Evolutionary conservation across 2,329 filamentous ascomycete species (phyloP).

Genomic region (Graphilbum ipis-grandicollis): DNA sequence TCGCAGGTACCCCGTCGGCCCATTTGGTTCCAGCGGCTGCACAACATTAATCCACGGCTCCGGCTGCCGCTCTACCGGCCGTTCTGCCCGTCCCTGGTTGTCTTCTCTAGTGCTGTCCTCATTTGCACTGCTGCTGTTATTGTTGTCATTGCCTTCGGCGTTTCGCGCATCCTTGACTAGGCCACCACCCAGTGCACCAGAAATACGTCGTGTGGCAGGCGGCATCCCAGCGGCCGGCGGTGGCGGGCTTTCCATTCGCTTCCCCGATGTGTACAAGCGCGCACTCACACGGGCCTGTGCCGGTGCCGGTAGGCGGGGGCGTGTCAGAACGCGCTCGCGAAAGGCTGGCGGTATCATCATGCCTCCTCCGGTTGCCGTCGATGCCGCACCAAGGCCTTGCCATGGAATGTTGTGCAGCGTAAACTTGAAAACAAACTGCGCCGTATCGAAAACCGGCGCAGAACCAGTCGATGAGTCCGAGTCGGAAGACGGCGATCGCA

Average conservation of each 20-base stretch:
- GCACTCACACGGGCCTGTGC: constrained; percentile 46
- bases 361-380: constrained; percentile 23
- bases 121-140: too few relatives aligned
- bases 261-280: constrained; percentile 12
- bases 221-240: constrained; percentile 21
- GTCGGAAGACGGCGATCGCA: constrained; percentile 24
- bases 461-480: constrained; percentile 34
- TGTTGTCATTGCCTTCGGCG: constrained; percentile 14
- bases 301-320: constrained; percentile 51
- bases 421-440: constrained; percentile 56
- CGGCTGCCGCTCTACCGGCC: too few relatives aligned
- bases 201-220: constrained; percentile 27
- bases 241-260: constrained; percentile 20
- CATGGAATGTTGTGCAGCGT: constrained; percentile 35
- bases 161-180: constrained; percentile 34
- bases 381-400: constrained; percentile 8
- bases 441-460: constrained; percentile 34
- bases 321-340: constrained; percentile 44
- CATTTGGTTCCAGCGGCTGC: constrained; percentile 27
- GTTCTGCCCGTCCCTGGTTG: too few relatives aligned
- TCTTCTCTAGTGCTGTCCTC: too few relatives aligned
- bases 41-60: too few relatives aligned
- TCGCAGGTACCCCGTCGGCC: constrained; percentile 22
- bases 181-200: constrained; percentile 26
- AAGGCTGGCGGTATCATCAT: constrained; percentile 30